Conservation (phyloP, 2,329 filamentous ascomycete genomes). For the Phaeosphaeriaceae sp. region DNA sequence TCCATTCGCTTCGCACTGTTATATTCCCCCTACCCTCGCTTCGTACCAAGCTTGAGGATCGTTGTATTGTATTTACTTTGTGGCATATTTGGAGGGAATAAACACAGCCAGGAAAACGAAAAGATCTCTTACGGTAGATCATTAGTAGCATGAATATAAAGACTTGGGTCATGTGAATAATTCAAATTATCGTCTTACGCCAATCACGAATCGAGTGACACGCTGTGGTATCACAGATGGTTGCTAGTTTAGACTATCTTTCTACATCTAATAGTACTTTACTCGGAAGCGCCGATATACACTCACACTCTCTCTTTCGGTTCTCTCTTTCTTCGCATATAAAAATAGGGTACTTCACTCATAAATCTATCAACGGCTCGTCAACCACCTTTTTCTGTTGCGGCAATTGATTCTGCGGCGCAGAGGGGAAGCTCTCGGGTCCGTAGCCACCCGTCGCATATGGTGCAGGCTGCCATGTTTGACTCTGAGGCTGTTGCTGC, state of each 20-base stretch:
- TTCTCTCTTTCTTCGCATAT: no score
- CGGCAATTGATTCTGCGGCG: constrained; percentile 63
- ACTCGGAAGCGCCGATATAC: no score
- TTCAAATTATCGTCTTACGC: neutral
- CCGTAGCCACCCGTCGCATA: constrained; percentile 51
- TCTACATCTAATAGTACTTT: no score
- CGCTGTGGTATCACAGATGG: no score
- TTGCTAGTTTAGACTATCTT: no score
- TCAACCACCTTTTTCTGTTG: constrained; percentile 64
- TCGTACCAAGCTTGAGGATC: neutral
- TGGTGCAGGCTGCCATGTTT: constrained; percentile 44
- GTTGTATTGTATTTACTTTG: no score
- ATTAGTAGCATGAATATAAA: neutral
- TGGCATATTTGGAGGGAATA: no score
- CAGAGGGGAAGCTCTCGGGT: constrained; percentile 65
- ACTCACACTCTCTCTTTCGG: no score
- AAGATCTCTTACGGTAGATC: no score
- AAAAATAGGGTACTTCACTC: constrained; percentile 13
- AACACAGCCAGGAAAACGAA: no score
- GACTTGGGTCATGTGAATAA: neutral
- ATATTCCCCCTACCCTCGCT: neutral
- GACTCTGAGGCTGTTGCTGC: constrained; percentile 41
- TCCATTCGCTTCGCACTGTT: constrained; percentile 3
- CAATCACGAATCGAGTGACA: no score
- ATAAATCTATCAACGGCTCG: constrained; percentile 82